Percentiles rank a stretch among this genome's conserved stretches.
Conservation (phyloP, 192 early-diverging fungal genomes). For the Backusella sp. region DNA sequence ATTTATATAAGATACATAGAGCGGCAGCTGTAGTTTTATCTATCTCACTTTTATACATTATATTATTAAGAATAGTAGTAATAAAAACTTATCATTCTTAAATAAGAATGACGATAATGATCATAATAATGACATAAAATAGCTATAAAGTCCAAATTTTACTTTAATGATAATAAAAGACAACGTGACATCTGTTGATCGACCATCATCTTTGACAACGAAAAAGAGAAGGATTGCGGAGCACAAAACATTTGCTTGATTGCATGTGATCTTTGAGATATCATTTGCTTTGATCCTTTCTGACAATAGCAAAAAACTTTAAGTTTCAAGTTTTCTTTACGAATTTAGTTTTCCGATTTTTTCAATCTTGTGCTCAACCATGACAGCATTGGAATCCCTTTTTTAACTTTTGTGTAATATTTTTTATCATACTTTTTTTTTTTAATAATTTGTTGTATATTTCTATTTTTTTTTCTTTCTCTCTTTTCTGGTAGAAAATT, state of each 20-base stretch:
- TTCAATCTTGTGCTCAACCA: not conserved
- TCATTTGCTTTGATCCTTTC: slow-evolving; percentile 1
- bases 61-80: not conserved
- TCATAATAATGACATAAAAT: not conserved
- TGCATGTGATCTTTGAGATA: not conserved
- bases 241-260: not conserved
- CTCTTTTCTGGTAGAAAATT: not conserved
- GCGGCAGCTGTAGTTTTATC: not conserved
- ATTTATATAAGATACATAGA: not conserved
- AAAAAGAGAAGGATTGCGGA: not conserved
- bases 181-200: not conserved
- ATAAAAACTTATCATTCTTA: not conserved
- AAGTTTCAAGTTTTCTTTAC: not conserved
- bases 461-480: not conserved
- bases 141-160: not conserved
- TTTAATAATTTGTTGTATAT: not conserved
- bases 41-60: not conserved
- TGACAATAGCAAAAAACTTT: not conserved
- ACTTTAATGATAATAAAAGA: not conserved
- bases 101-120: not conserved
- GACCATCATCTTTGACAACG: not conserved
- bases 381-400: not conserved
- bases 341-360: not conserved
- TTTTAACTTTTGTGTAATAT: not conserved
- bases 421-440: not conserved